These are phyloP conservation scores for Eutrema heterophyllum DNA, from an alignment of 345 rosid species.

Conservation along the genomic window DNA sequence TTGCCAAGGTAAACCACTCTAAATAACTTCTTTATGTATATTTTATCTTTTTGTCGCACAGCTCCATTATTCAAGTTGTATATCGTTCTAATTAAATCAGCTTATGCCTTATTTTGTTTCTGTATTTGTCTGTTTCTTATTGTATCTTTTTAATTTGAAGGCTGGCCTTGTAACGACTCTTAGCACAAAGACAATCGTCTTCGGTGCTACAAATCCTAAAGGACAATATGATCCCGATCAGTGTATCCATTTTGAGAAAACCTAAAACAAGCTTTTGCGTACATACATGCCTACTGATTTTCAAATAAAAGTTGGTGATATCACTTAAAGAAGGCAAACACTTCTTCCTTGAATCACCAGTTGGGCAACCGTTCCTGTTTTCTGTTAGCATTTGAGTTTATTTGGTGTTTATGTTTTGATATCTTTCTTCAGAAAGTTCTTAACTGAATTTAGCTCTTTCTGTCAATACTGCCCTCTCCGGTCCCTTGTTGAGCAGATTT, in stretches of 20 bases:
- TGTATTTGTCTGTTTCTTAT: not conserved
- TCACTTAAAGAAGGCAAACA: not conserved
- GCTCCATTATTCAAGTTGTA: not conserved
- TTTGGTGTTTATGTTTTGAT: not conserved
- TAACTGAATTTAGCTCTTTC: slow-evolving; percentile 75
- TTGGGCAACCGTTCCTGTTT: not conserved
- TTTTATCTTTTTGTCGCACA: not conserved
- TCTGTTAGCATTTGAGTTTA: not conserved
- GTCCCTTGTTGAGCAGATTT: slow-evolving; percentile 93
- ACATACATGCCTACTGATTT: not conserved
- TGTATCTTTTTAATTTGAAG: slow-evolving; percentile 36
- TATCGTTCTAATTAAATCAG: not conserved
- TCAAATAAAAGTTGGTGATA: not conserved
- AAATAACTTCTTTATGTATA: not conserved
- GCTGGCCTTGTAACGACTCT: slow-evolving; percentile 96
- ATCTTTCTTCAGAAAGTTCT: slow-evolving; percentile 29
- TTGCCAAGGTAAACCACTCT: slow-evolving; percentile 68
- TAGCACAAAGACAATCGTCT: slow-evolving; percentile 81
- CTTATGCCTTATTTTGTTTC: not conserved
- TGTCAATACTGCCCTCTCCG: slow-evolving; percentile 91
- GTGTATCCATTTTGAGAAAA: slow-evolving; percentile 46
- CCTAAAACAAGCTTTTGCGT: not conserved
- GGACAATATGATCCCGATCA: slow-evolving; percentile 97
- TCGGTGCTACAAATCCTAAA: slow-evolving; percentile 98
- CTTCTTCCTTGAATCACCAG: not conserved